Evolutionary conservation across 1,284 basidiomycete species (phyloP).

Genomic region (Irpex rosettiformis): DNA sequence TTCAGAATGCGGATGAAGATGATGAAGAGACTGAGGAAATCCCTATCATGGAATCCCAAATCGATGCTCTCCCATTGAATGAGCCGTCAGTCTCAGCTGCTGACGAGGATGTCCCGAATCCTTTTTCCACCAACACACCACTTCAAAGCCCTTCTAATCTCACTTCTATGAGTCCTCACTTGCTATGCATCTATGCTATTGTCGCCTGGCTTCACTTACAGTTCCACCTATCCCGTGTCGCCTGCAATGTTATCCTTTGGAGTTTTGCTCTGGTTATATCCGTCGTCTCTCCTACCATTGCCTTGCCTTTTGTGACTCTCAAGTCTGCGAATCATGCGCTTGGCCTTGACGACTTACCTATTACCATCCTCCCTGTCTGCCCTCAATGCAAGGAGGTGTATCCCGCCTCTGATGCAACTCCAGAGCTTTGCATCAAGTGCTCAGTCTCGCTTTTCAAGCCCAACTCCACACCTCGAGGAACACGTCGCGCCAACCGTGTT

Average conservation of each 20-base stretch:
- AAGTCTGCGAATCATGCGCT: background rate
- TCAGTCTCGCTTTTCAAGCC: slow-evolving; percentile 9
- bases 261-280: background rate
- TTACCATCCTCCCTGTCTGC: slow-evolving; percentile 13
- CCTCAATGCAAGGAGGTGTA: slow-evolving; percentile 11
- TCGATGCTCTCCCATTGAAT: background rate
- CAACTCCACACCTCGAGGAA: background rate
- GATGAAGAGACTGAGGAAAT: background rate
- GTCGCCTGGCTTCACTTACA: background rate
- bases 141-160: background rate
- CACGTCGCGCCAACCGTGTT: background rate
- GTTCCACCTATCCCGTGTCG: background rate
- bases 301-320: slow-evolving; percentile 6
- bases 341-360: slow-evolving; percentile 9
- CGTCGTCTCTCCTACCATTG: background rate
- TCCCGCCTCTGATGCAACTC: slow-evolving; percentile 3
- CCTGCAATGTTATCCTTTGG: slow-evolving; percentile 2
- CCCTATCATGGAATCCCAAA: background rate
- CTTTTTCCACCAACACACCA: background rate
- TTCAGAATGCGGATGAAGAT: background rate
- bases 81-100: background rate
- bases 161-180: background rate
- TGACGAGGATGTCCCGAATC: background rate
- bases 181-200: background rate
- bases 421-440: slow-evolving; percentile 6